Evolutionary conservation across 2,329 filamentous ascomycete species (phyloP), one percentile per base, ranked within the genome.

Genomic region (Xylogone sp.): DNA sequence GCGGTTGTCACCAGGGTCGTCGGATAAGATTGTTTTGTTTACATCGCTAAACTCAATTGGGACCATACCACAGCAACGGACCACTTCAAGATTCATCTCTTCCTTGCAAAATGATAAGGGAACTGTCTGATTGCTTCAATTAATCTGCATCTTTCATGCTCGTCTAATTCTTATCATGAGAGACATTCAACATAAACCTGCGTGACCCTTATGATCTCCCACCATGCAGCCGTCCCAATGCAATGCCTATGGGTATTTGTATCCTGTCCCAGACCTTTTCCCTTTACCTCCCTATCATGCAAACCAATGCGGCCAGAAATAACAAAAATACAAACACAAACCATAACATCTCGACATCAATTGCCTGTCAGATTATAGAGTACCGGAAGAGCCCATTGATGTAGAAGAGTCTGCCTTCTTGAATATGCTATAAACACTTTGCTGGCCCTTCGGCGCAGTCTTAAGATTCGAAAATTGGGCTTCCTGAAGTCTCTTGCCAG

Each of bases 401-500:
- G 24, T 27, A 27, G 24, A 27, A 27, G 24, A 27, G 24, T 10
- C 24, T 6, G 24, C 24, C 34, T 57, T 60, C 53, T 63, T 61
- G 48, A 75, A 82, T 59, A 82, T 70, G 19, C 70, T 73, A 60
- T 82, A 79, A 43, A 92, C 81, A 67, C 84, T 88, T 56, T 72
- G 72, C 66, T 91, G 87, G 3, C 79, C 76, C 58, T 76, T 79
- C 0, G 78, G 67, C 6, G 82, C 84, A 47, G 88, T 68, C 59
- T 81, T 83, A 57, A 88, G 66, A 43, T 75, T 79, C 29, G 81
- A 76, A 65, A 92, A 96, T 49, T 81, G 75, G 22, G 84, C 79
- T 70, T 97, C 92, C 0, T 87, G 77, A 42, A 95, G 74, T 50
- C 91, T 77, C 65, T 82, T 89, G 2, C 86, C 87, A 1, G 79